Base-by-base conservation (phyloP, 1,284 basidiomycete genomes). In the Rugosomyces carneus region DNA sequence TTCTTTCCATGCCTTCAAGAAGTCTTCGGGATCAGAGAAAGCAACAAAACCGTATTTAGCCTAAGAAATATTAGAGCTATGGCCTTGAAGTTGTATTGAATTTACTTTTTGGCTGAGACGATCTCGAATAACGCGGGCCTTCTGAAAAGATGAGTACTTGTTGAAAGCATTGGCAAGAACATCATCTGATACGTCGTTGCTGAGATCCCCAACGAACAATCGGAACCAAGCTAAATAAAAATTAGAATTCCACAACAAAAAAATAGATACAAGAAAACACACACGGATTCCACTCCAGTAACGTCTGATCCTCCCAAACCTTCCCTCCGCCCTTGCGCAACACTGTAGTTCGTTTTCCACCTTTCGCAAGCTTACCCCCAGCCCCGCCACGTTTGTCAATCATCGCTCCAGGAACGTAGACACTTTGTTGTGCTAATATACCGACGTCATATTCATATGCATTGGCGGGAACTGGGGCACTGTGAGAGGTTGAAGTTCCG, bases 251-350 rank as follows among this genome's bases (percentile, higher is more conserved):
- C 13, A 37, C 38, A 38, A n/a, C n/a, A n/a, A n/a, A 52, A 42
- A 35, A 16, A 46, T 35, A 27, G 32, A 10, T 23, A 46, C 45
- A 24, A 9, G 10, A 23, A 24, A 16, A 76, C 89, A 63, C 61
- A 95, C 93, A 81, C 38, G 96, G 89, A 68, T 94, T 96, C 96
- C 96, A 99, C 53, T 99, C 96, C 13, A 99, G 68, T 43, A 99
- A 70, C 1, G 93, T 96, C 64, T 92, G 90, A 65, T 99, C 96
- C 66, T 99, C 96, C 93, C 95, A 99, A 11, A 91, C 81, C 66
- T 93, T 93, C 16, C 96, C 96, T 40, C 78, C 93, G 0, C 93
- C 95, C 64, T 96, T 96, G 29, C 96, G 77, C 42, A 99, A 67
- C 8, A 99, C 96, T 2, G 96, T 99, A 41, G 84, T 86, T 39